Conservation (phyloP, 306 rosid genomes). For the Delonix regia region DNA sequence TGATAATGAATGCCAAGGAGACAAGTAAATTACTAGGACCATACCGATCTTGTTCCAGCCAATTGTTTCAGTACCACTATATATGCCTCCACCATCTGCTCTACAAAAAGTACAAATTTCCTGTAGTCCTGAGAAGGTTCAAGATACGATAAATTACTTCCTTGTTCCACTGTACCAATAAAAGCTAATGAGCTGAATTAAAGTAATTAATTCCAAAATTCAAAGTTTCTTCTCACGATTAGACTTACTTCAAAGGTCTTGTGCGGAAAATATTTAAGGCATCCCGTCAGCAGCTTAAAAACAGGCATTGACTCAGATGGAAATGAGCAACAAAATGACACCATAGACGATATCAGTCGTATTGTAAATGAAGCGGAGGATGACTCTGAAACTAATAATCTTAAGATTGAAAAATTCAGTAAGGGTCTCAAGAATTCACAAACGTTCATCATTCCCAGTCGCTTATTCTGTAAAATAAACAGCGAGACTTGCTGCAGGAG, state of each 20-base stretch:
- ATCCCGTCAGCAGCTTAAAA: conserved; percentile 61
- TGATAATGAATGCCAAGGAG: conserved; percentile 8
- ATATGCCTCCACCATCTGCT: conserved; percentile 71
- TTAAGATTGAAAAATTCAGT: conserved; percentile 58
- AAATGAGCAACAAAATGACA: conserved; percentile 71
- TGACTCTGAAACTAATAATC: conserved; percentile 57
- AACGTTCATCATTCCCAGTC: conserved; percentile 59
- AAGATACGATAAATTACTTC: conserved; percentile 23
- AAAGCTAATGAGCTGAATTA: conserved; percentile 25
- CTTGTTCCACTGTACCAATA: conserved; percentile 4
- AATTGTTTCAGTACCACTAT: conserved; percentile 62
- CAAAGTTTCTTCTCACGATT: conserved; percentile 29
- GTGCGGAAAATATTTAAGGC: conserved; percentile 59
- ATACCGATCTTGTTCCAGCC: conserved; percentile 65
- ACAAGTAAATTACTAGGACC: conserved; percentile 36
- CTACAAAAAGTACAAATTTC: conserved; percentile 56
- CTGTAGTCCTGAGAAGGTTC: conserved; percentile 62
- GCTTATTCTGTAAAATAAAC: conserved; percentile 64
- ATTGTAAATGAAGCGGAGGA: conserved; percentile 58
- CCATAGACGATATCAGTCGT: conserved; percentile 64
- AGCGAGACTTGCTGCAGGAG: conserved; percentile 79
- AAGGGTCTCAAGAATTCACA: conserved; percentile 80
- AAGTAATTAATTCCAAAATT: conserved; percentile 15
- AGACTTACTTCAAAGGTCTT: conserved; percentile 69
- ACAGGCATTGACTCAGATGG: conserved; percentile 72